Evolutionary conservation across 1,139 yeast genomes (phyloP), one percentile per base, ranked within the genome.

Genomic region (Hyphopichia fennica): DNA sequence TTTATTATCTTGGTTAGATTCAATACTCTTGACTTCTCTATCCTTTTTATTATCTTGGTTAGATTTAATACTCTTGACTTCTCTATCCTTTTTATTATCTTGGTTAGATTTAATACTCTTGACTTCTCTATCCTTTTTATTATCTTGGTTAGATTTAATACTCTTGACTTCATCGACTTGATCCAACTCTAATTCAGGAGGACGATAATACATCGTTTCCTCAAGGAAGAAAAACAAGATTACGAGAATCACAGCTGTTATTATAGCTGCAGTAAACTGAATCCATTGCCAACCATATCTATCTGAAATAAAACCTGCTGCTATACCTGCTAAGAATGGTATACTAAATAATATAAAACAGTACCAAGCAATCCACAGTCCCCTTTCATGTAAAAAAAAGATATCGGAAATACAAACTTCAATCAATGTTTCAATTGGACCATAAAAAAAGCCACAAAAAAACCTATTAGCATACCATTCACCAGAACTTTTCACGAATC

Each of bases 211-310:
- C 51, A 47, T 50, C 3, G 80, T 73, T 50, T 75, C 81, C 52
- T 75, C 80, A 67, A 73, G 62, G 37, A 69, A 64, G 46, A 75
- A 52, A 48, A 63, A 51, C 32, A 50, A 38, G n/a, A 49, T 39
- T 14, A 50, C 44, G 29, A 45, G 34, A 32, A 47, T 44, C 2
- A 40, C 50, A 13, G 45, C 18, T n/a, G 52, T 42, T 25, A 50
- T 49, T 17, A 50, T 50, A 5, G 49, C 38, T 27, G 52, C 51
- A 35, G 45, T 49, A 35, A 47, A 49, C 37, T 49, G 52, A 25
- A 40, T 33, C 82, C 81, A 76, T 47, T 67, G 54, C 81, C 82
- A 77, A 6, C 78, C 77, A 18, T 67, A 58, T 25, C 69, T 69
- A 37, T 68, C 67, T 36, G 68, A 62, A 45, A 77, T 71, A 49